These are phyloP conservation scores for Trypanosoma cruzi DNA, from an alignment of 208 protist species.

Conservation along the genomic window DNA sequence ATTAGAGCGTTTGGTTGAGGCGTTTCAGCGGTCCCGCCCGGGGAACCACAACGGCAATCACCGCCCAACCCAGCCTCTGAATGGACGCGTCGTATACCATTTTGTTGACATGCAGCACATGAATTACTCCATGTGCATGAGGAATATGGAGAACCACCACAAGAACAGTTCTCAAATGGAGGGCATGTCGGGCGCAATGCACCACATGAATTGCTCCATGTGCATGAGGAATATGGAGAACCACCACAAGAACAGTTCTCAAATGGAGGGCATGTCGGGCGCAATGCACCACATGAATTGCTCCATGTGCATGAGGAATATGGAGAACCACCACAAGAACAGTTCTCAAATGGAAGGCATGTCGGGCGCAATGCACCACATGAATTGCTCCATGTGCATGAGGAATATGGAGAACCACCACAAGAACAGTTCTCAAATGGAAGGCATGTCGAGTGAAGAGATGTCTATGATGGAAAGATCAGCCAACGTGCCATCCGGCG, in stretches of 20 bases:
- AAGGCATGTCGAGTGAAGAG: constrained; percentile 11
- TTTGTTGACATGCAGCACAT: constrained; percentile 41
- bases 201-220: not conserved
- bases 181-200: too few relatives aligned
- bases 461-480: not conserved
- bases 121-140: constrained; percentile 1
- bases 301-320: not conserved
- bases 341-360: not conserved
- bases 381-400: constrained; percentile 2
- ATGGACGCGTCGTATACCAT: constrained; percentile 60
- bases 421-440: not conserved
- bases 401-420: constrained; percentile 14
- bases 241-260: constrained; percentile 1
- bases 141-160: constrained; percentile 14
- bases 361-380: not conserved
- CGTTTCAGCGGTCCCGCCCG: constrained; percentile 42
- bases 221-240: constrained; percentile 8
- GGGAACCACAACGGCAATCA: constrained; percentile 58
- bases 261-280: too few relatives aligned
- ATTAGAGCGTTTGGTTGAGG: constrained; percentile 49
- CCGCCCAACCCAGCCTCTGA: constrained; percentile 64
- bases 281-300: not conserved
- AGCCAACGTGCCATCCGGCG: not conserved
- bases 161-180: not conserved
- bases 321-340: constrained; percentile 12